These are phyloP conservation scores for Musa balbisiana DNA, from an alignment of 202 grass and related monocot genomes.

Conservation along the genomic window DNA sequence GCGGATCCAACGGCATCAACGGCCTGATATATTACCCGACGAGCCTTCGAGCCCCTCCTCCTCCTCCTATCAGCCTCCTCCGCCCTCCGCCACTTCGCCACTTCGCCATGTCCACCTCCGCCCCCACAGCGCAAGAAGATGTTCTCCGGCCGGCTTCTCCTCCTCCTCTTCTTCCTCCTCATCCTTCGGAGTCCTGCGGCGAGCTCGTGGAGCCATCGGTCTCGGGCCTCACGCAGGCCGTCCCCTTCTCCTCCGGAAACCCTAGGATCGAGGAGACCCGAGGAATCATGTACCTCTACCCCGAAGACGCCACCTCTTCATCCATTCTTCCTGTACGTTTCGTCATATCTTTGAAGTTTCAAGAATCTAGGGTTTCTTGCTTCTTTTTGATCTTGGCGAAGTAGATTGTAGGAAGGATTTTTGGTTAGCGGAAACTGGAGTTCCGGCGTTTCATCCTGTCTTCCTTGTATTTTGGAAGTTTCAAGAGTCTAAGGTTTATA, in stretches of 20 bases:
- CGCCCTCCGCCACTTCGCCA: neutral
- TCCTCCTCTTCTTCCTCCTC: neutral
- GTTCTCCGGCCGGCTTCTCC: neutral
- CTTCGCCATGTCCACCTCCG: constrained; percentile 26
- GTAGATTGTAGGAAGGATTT: too few species aligned
- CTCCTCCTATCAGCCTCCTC: too few species aligned
- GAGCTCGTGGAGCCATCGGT: constrained; percentile 15
- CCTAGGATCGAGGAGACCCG: constrained; percentile 94
- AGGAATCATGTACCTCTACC: constrained; percentile 66
- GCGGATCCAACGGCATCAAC: too few species aligned
- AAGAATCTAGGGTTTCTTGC: neutral
- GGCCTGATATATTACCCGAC: too few species aligned
- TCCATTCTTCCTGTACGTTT: constrained; percentile 30
- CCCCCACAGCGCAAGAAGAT: neutral
- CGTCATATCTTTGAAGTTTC: neutral
- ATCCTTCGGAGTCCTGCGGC: neutral
- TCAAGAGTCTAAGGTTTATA: too few species aligned
- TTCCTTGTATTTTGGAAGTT: too few species aligned
- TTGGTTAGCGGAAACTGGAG: too few species aligned
- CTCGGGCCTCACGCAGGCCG: constrained; percentile 27
- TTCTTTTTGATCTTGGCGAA: neutral
- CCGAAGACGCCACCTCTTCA: constrained; percentile 27
- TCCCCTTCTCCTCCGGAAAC: constrained; percentile 86
- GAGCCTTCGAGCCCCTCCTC: too few species aligned
- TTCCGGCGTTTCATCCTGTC: too few species aligned